Percentiles rank a stretch among this genome's conserved stretches.
Evolutionary conservation across 345 rosid genomes (phyloP).

Genomic region (Euphorbia pulcherrima): DNA sequence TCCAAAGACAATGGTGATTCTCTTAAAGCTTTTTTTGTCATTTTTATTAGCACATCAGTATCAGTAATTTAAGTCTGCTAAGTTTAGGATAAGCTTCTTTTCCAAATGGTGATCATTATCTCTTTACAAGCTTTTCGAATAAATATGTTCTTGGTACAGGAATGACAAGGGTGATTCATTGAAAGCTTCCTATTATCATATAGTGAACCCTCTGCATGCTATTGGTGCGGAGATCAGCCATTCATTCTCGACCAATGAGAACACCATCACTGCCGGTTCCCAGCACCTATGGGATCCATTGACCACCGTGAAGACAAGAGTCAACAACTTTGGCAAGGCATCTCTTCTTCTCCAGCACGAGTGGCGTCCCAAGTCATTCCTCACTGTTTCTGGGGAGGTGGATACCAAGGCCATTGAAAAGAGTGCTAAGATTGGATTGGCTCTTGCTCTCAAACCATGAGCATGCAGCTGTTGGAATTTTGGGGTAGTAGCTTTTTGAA

Average conservation of each 20-base stretch:
- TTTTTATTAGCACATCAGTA: too few relatives aligned
- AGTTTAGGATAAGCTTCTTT: not conserved
- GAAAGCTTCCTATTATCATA: conserved; percentile 71
- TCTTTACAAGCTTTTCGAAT: not conserved
- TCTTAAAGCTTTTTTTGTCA: not conserved
- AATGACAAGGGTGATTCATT: conserved; percentile 70
- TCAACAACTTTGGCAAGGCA: conserved; percentile 65
- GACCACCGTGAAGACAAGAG: conserved; percentile 68
- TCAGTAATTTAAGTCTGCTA: not conserved
- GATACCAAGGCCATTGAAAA: conserved; percentile 81
- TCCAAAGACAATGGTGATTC: not conserved
- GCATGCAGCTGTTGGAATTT: not conserved
- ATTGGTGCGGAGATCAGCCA: conserved; percentile 84
- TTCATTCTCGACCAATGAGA: conserved; percentile 69
- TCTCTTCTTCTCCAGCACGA: conserved; percentile 85
- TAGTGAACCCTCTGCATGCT: conserved; percentile 52
- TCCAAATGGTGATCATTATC: too few relatives aligned
- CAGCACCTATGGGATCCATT: conserved; percentile 72
- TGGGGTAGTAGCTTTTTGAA: conserved; percentile 11
- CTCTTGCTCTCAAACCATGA: conserved; percentile 81
- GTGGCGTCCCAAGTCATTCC: conserved; percentile 76
- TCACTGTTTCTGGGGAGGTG: conserved; percentile 81
- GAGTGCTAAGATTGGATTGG: conserved; percentile 79
- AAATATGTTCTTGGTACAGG: conserved; percentile 38
- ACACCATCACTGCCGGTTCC: conserved; percentile 67